Evolutionary conservation across 139 green algal species (phyloP).

Genomic region (Chlorella sp.): DNA sequence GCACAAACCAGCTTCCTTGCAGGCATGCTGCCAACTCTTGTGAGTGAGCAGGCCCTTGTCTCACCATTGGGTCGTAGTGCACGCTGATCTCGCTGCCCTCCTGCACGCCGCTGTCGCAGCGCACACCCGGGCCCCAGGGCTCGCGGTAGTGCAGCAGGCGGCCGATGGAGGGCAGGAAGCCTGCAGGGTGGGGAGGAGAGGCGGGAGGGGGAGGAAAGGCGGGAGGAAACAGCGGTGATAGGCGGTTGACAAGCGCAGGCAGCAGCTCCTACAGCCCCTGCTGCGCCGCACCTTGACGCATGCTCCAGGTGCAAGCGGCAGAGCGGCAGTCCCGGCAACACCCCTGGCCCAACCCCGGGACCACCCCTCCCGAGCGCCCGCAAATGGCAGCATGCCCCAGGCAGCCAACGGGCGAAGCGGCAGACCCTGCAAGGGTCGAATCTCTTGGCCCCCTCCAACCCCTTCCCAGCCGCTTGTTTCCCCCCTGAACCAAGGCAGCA

Average conservation of each 20-base stretch:
- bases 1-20: too few species aligned
- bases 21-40: too few species aligned
- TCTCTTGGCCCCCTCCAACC: too few species aligned
- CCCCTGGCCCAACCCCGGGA: too few species aligned
- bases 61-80: conserved; percentile 93
- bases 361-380: too few species aligned
- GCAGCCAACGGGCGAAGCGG: too few species aligned
- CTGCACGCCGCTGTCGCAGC: conserved; percentile 79
- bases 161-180: conserved; percentile 57
- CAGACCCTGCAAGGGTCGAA: too few species aligned
- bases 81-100: conserved; percentile 68
- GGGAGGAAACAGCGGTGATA: neutral
- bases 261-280: too few species aligned
- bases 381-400: too few species aligned
- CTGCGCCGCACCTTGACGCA: neutral
- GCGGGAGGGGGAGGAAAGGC: neutral
- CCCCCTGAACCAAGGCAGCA: neutral
- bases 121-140: conserved; percentile 46
- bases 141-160: conserved; percentile 62
- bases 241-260: neutral
- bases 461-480: too few species aligned
- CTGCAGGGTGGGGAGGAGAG: neutral
- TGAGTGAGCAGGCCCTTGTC: too few species aligned
- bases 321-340: too few species aligned
- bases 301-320: neutral